Evolutionary conservation across 176 grass and related monocot species (phyloP).

Genomic region (Juncus inflexus): DNA sequence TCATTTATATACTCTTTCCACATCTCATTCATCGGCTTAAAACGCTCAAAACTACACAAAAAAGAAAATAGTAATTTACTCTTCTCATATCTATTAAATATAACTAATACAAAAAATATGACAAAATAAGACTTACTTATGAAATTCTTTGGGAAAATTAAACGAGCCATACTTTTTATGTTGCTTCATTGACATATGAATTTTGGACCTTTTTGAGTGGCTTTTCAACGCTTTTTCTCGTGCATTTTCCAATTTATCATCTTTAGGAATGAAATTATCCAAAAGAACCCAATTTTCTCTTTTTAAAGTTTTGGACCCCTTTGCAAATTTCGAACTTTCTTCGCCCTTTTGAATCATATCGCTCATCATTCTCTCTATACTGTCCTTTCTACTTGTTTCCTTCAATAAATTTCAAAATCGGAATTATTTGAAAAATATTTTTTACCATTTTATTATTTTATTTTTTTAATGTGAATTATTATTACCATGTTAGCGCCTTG

Average conservation of each 20-base stretch:
- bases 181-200: constrained; percentile 40
- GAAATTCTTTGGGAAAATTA: constrained; percentile 32
- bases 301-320: constrained; percentile 27
- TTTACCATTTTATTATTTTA: not conserved
- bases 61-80: not conserved
- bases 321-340: constrained; percentile 17
- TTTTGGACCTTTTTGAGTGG: constrained; percentile 35
- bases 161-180: constrained; percentile 43
- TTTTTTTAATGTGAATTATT: not conserved
- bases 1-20: constrained; percentile 72
- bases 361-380: constrained; percentile 23
- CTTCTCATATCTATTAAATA: not conserved
- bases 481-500: not conserved
- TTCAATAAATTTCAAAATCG: constrained; percentile 15
- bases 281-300: constrained; percentile 42
- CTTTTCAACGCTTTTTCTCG: constrained; percentile 30
- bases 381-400: constrained; percentile 16
- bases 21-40: constrained; percentile 82
- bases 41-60: constrained; percentile 61
- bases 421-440: not conserved
- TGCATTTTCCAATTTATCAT: constrained; percentile 32
- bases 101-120: not conserved
- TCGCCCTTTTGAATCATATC: constrained; percentile 39
- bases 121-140: constrained; percentile 27
- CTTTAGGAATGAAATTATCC: constrained; percentile 33